These are phyloP conservation scores for Saccharomycopsis babjevae DNA, from an alignment of 805 yeast genomes.

Conservation along the genomic window DNA sequence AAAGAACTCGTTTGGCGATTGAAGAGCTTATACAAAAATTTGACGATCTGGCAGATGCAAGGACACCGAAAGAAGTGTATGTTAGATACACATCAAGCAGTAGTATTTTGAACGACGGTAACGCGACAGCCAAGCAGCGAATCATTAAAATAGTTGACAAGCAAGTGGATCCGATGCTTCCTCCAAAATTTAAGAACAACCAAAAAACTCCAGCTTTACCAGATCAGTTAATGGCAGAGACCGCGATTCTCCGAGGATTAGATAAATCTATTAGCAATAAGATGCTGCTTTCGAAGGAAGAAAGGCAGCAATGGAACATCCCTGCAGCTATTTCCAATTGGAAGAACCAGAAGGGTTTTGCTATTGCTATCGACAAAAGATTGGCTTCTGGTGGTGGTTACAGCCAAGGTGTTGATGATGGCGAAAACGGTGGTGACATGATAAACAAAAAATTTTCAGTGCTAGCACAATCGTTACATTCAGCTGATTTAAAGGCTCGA, in stretches of 20 bases:
- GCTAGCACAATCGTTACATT: constrained; percentile 61
- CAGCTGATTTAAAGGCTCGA: constrained; percentile 54
- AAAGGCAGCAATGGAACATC: constrained; percentile 72
- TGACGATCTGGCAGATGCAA: background rate
- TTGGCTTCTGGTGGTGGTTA: constrained; percentile 45
- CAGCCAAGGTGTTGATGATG: constrained; percentile 26
- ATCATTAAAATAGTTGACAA: constrained; percentile 56
- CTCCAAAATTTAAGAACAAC: constrained; percentile 61
- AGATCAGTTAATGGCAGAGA: constrained; percentile 27
- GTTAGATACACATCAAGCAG: constrained; percentile 14
- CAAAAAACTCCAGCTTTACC: constrained; percentile 63
- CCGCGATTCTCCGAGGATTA: constrained; percentile 58
- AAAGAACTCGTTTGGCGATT: constrained; percentile 7
- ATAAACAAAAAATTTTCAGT: constrained; percentile 50
- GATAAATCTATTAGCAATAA: constrained; percentile 33
- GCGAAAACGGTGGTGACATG: constrained; percentile 20
- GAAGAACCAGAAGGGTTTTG: constrained; percentile 88
- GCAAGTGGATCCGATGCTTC: constrained; percentile 77
- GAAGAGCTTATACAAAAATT: constrained; percentile 3
- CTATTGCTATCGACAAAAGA: constrained; percentile 72
- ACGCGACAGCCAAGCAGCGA: constrained; percentile 24
- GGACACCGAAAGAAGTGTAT: background rate
- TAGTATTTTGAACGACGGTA: background rate
- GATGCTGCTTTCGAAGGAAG: constrained; percentile 49
- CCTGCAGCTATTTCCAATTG: constrained; percentile 91